A percentile compares a stretch with the other conserved stretches of the same genome.
Evolutionary conservation across 257 asterid species (phyloP).

Genomic region (Rhazya stricta): DNA sequence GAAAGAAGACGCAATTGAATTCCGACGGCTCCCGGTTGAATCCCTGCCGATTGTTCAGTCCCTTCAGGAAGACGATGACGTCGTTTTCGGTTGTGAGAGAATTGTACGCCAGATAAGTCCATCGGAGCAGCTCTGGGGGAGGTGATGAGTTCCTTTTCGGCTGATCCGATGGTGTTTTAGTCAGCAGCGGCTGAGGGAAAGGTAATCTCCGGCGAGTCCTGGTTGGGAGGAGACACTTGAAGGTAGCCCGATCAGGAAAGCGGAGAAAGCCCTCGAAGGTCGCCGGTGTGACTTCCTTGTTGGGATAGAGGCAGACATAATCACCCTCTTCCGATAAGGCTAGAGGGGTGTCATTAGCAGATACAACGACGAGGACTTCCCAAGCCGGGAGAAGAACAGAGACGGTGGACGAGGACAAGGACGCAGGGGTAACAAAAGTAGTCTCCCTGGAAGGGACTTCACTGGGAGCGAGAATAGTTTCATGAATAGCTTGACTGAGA

Average conservation of each 20-base stretch:
- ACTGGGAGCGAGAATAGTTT: conserved; percentile 22
- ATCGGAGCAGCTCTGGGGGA: conserved; percentile 30
- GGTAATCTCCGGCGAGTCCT: conserved; percentile 49
- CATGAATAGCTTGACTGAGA: conserved; percentile 20
- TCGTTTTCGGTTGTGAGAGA: conserved; percentile 60
- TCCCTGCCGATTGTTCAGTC: conserved; percentile 61
- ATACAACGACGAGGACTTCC: conserved; percentile 61
- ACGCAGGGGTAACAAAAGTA: neutral
- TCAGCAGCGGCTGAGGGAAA: conserved; percentile 47
- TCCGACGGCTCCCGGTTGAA: conserved; percentile 42
- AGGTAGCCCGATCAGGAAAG: conserved; percentile 53
- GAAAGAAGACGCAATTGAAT: conserved; percentile 49
- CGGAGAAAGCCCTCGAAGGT: conserved; percentile 34
- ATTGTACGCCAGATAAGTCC: conserved; percentile 57
- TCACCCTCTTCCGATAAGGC: conserved; percentile 2
- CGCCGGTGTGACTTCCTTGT: conserved; percentile 38
- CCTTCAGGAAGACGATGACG: conserved; percentile 73
- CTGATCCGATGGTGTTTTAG: conserved; percentile 4
- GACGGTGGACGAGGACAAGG: conserved; percentile 26
- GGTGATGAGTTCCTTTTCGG: conserved; percentile 14
- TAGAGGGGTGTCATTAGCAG: conserved; percentile 26
- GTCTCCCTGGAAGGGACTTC: conserved; percentile 4
- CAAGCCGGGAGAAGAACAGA: conserved; percentile 70
- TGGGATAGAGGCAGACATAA: conserved; percentile 43
- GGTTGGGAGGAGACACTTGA: conserved; percentile 43